phyloP scores from a whole-genome alignment of 106 monocot species.

The Acorus calamus region DNA sequence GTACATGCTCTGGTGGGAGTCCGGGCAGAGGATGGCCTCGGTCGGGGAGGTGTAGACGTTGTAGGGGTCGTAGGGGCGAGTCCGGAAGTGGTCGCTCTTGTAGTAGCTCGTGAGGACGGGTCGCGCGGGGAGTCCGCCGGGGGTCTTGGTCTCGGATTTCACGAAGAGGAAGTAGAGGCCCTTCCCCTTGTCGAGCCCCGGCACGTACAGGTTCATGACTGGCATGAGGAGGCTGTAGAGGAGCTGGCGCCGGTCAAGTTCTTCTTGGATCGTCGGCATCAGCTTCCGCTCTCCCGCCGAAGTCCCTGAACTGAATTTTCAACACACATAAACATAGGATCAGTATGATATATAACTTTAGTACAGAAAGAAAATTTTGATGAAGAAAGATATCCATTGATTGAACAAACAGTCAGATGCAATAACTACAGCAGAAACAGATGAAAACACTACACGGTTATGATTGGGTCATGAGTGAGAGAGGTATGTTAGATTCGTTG shows the following conservation, averaged over 20 bases:
- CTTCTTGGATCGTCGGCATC: conserved; percentile 54
- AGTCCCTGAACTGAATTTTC: conserved; percentile 35
- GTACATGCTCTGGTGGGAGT: conserved; percentile 31
- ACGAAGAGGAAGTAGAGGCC: conserved; percentile 60
- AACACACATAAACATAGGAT: neutral
- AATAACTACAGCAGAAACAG: too few relatives aligned
- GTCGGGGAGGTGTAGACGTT: conserved; percentile 57
- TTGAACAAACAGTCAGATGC: too few relatives aligned
- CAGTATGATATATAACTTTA: too few relatives aligned
- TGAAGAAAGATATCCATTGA: too few relatives aligned
- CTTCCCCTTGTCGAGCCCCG: conserved; percentile 62
- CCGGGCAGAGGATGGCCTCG: conserved; percentile 29
- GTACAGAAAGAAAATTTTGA: too few relatives aligned
- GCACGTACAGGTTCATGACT: conserved; percentile 64
- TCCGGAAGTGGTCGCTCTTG: conserved; percentile 22
- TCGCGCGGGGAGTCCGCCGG: conserved; percentile 48
- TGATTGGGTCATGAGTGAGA: too few relatives aligned
- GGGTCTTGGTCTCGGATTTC: conserved; percentile 46
- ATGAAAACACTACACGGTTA: too few relatives aligned
- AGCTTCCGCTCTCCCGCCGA: conserved; percentile 51
- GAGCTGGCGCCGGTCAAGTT: conserved; percentile 45
- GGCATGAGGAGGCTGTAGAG: conserved; percentile 58
- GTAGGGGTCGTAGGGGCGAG: conserved; percentile 46
- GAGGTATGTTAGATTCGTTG: too few relatives aligned
- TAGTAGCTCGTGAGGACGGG: conserved; percentile 43